Evolutionary conservation across 2,329 filamentous ascomycete species (phyloP).

Genomic region (Paecilomyces fulvus): DNA sequence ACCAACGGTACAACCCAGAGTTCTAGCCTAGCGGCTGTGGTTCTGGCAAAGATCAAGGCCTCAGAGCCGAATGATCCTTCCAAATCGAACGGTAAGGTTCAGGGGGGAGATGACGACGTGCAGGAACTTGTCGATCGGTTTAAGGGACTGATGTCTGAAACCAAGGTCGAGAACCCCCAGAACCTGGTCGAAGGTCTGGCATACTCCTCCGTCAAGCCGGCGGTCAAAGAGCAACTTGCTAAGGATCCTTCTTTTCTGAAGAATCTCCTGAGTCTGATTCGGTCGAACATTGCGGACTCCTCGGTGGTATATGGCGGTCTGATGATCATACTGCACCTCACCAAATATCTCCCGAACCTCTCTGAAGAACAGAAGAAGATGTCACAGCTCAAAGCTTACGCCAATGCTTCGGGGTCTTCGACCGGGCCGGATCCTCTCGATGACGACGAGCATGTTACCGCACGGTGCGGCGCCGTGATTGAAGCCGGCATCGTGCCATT

Average conservation of each 20-base stretch:
- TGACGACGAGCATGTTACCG: slow-evolving; percentile 64
- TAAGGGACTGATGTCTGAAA: slow-evolving; percentile 38
- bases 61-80: slow-evolving; percentile 24
- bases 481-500: slow-evolving; percentile 69
- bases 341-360: slow-evolving; percentile 65
- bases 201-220: slow-evolving; percentile 78
- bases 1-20: slow-evolving; percentile 56
- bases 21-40: slow-evolving; percentile 55
- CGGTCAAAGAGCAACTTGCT: slow-evolving; percentile 72
- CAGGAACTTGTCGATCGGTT: slow-evolving; percentile 48
- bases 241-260: slow-evolving; percentile 61
- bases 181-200: slow-evolving; percentile 84
- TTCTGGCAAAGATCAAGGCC: slow-evolving; percentile 56
- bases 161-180: slow-evolving; percentile 50
- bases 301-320: slow-evolving; percentile 76
- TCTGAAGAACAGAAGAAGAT: slow-evolving; percentile 91
- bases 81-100: slow-evolving; percentile 21
- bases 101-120: slow-evolving; percentile 37
- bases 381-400: slow-evolving; percentile 86
- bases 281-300: slow-evolving; percentile 50
- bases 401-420: slow-evolving; percentile 68
- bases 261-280: slow-evolving; percentile 49
- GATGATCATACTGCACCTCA: slow-evolving; percentile 79
- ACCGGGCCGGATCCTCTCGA: slow-evolving; percentile 56
- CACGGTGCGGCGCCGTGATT: slow-evolving; percentile 69